These are phyloP conservation scores for Linnemannia exigua DNA, from an alignment of 192 early-diverging fungal genomes.

Conservation along the genomic window DNA sequence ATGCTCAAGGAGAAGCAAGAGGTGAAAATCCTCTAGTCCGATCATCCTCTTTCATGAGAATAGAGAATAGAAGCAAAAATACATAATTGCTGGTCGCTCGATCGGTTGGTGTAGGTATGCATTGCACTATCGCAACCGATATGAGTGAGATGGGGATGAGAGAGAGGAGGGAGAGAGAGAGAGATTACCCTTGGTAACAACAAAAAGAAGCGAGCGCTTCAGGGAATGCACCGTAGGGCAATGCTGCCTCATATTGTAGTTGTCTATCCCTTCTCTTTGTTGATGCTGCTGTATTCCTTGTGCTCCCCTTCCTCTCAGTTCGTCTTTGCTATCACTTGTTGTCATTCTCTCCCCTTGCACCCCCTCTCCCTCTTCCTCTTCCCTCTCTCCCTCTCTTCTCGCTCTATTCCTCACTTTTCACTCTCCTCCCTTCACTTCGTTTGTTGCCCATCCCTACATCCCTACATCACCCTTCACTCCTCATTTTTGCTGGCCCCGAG, in stretches of 20 bases:
- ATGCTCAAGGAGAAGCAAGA: background rate
- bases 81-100: background rate
- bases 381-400: background rate
- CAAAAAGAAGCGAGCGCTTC: background rate
- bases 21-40: too few relatives aligned
- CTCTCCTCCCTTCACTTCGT: background rate
- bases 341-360: background rate
- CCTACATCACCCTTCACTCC: too few relatives aligned
- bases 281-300: background rate
- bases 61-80: background rate
- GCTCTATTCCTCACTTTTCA: background rate
- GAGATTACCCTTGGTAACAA: background rate
- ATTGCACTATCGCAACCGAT: background rate
- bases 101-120: background rate
- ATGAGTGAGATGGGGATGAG: background rate
- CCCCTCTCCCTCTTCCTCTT: background rate
- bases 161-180: background rate
- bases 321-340: constrained; percentile 8
- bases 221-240: background rate
- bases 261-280: too few relatives aligned
- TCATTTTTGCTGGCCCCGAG: too few relatives aligned
- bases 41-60: constrained; percentile 1
- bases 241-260: too few relatives aligned
- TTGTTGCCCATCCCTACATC: too few relatives aligned
- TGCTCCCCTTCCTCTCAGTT: background rate